Evolutionary conservation across 225 moss, liverwort and hornwort genomes (phyloP), one percentile per base, ranked within the genome.

Genomic region (Sphagnum tenellum): DNA sequence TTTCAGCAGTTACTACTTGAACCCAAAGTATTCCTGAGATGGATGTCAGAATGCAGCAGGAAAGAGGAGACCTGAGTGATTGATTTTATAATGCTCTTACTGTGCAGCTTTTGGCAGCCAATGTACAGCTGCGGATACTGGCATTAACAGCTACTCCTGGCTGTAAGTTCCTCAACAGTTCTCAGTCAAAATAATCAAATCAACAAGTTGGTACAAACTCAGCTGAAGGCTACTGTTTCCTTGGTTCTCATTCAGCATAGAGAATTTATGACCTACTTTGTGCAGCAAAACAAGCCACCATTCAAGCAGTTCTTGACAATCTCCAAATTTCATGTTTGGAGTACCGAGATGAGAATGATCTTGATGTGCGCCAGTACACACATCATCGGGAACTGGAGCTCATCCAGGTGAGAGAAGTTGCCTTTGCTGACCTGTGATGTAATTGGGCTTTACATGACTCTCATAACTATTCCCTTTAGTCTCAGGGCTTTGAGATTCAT

Each of bases 231-330:
- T 29, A 29, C 29, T 29, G 29, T 29, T 0, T 29, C 29, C 29
- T 29, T 29, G 29, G 29, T 29, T 29, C 29, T 29, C 29, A 29
- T 29, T 29, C 29, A 29, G 29, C 29, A 29, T 29, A 29, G 29
- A 29, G 29, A 29, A 29, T 29, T 29, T 29, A 29, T 29, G 29
- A 29, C 29, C 52, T 9, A 6, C 6, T 9, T 66, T 72, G 49
- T 87, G 77, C 89, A 98, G 96, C 96, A 12, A 89, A 90, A 67
- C 83, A 87, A 77, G 71, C 66, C 47, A 89, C 92, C 7, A 84
- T 98, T 70, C 96, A 98, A 77, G 90, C 90, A 67, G 96, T 98
- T 50, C 83, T 98, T 67, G 92, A 98, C 77, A 98, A 98, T 70
- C 92, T 98, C 60, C 85, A 84, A 53, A 98, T 98, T 59, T 98